Percentiles rank a stretch among this genome's conserved stretches.
Conservation (phyloP, 2,329 filamentous ascomycete species). For the Aureobasidium sp. region DNA sequence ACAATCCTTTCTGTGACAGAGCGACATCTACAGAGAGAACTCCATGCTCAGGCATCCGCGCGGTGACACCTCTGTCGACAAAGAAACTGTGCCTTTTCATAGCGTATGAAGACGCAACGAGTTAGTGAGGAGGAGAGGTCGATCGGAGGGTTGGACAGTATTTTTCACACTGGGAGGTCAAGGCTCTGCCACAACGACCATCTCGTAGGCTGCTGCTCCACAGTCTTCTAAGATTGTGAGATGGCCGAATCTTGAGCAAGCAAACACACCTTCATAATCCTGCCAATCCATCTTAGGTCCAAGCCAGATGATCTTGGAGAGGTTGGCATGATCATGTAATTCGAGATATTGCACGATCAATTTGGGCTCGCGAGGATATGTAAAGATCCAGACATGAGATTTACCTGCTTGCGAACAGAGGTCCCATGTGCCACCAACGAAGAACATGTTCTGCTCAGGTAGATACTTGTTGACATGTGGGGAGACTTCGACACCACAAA, state of each 20-base stretch:
- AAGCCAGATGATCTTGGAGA: constrained; percentile 35
- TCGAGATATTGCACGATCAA: constrained; percentile 40
- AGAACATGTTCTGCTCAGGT: constrained; percentile 32
- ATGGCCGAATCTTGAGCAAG: neutral
- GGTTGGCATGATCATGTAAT: constrained; percentile 21
- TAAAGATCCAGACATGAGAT: constrained; percentile 44
- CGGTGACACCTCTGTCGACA: too few species aligned
- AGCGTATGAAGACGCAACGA: too few species aligned
- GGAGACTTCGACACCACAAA: constrained; percentile 43
- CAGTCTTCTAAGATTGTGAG: constrained; percentile 15
- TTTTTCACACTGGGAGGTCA: too few species aligned
- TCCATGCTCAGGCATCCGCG: too few species aligned
- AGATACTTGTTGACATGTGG: constrained; percentile 40
- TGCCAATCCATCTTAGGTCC: constrained; percentile 37
- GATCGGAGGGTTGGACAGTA: too few species aligned
- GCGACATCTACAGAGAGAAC: too few species aligned
- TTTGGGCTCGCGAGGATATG: constrained; percentile 44
- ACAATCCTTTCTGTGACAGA: too few species aligned
- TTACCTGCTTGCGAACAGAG: constrained; percentile 34
- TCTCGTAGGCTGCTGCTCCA: constrained; percentile 18
- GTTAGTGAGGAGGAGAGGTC: too few species aligned
- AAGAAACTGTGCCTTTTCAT: too few species aligned
- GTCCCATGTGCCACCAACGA: constrained; percentile 38
- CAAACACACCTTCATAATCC: constrained; percentile 19
- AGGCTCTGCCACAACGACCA: constrained; percentile 18